Conservation (phyloP, 768 basidiomycete genomes). For the Pulveroboletus sp. region DNA sequence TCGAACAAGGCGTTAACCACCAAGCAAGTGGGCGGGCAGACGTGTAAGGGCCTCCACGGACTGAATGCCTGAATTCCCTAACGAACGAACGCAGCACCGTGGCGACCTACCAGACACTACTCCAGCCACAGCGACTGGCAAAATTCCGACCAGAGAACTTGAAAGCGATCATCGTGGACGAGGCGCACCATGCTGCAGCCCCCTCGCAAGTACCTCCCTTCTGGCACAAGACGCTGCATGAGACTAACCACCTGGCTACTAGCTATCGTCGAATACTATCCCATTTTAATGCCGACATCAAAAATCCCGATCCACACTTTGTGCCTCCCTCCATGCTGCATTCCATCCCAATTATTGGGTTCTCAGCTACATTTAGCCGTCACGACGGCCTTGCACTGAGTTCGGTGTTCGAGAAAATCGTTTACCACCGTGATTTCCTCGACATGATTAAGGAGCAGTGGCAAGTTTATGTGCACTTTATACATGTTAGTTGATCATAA, state of each 20-base stretch:
- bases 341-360: conserved; percentile 82
- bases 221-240: not conserved
- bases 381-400: conserved; percentile 89
- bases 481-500: not conserved
- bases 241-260: conserved; percentile 6
- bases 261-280: conserved; percentile 85
- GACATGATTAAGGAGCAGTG: conserved; percentile 94
- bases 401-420: conserved; percentile 86
- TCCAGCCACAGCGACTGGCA: conserved; percentile 55
- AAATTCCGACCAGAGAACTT: conserved; percentile 71
- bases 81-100: conserved; percentile 55
- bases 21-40: conserved; percentile 79
- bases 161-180: conserved; percentile 84
- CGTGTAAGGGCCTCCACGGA: conserved; percentile 47
- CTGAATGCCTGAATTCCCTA: not conserved
- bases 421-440: conserved; percentile 87
- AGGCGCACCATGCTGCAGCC: conserved; percentile 94
- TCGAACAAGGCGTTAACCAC: conserved; percentile 83
- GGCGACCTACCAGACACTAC: conserved; percentile 86
- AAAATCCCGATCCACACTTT: conserved; percentile 46
- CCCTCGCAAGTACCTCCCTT: conserved; percentile 61
- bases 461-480: conserved; percentile 35
- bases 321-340: conserved; percentile 38
- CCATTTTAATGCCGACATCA: conserved; percentile 70
- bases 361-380: conserved; percentile 92